Percentiles rank a stretch among this genome's conserved stretches.
phyloP scores from a whole-genome alignment of 495 filamentous ascomycete species.

The Talaromyces wortmannii region DNA sequence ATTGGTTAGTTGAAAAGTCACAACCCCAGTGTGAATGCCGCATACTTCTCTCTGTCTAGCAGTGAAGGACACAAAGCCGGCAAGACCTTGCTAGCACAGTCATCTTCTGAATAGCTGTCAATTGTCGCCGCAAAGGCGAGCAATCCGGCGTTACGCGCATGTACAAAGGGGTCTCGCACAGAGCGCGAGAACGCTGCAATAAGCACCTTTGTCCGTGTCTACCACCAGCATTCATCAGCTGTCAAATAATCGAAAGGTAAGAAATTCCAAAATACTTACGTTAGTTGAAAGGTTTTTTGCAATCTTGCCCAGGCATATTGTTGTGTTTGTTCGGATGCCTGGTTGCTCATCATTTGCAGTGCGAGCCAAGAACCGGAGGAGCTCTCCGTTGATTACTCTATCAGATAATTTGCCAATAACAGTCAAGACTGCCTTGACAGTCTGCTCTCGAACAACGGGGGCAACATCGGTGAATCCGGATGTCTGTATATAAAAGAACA shows the following conservation, averaged over 20 bases:
- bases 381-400: conserved; percentile 85
- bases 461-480: conserved; percentile 90
- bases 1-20: background rate
- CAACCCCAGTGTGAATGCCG: background rate
- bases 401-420: conserved; percentile 87
- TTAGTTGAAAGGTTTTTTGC: conserved; percentile 76
- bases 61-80: conserved; percentile 75
- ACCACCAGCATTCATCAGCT: background rate
- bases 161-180: conserved; percentile 87
- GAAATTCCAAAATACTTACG: conserved; percentile 26
- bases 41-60: conserved; percentile 81
- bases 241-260: background rate
- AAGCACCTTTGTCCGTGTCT: conserved; percentile 81
- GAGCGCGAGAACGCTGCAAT: conserved; percentile 85
- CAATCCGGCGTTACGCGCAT: conserved; percentile 82
- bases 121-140: conserved; percentile 77
- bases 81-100: conserved; percentile 76
- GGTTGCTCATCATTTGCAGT: conserved; percentile 97
- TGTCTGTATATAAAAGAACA: conserved; percentile 33
- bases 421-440: conserved; percentile 82
- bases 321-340: conserved; percentile 95
- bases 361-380: conserved; percentile 86
- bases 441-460: conserved; percentile 89
- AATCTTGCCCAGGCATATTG: conserved; percentile 93
- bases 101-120: conserved; percentile 83